Evolutionary conservation across 73 alveolate species (phyloP).

Genomic region (Paramecium sexaurelia): DNA sequence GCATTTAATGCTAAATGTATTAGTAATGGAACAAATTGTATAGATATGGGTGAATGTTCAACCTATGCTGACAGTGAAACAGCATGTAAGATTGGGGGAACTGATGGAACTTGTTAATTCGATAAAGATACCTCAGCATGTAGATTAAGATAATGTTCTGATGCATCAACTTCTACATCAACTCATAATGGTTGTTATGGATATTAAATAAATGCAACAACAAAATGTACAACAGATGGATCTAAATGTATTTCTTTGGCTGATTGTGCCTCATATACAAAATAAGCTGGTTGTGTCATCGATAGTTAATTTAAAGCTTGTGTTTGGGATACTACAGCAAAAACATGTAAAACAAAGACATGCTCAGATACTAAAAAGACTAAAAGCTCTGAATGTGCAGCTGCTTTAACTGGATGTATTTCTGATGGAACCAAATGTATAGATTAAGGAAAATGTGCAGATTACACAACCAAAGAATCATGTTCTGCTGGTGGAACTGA

Average conservation of each 20-base stretch:
- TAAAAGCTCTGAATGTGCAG: background rate
- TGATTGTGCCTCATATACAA: background rate
- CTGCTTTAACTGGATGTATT: background rate
- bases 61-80: background rate
- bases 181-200: conserved; percentile 41
- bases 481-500: conserved; percentile 31
- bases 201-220: background rate
- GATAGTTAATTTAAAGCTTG: background rate
- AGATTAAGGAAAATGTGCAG: background rate
- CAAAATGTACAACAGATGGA: conserved; percentile 26
- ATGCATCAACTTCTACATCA: background rate
- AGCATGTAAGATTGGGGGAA: conserved; percentile 26
- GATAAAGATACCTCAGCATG: background rate
- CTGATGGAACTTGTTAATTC: conserved; percentile 18
- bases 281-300: conserved; percentile 38
- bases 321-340: conserved; percentile 35
- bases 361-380: conserved; percentile 3
- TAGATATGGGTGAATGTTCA: background rate
- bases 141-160: conserved; percentile 39
- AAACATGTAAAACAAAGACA: background rate
- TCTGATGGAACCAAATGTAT: conserved; percentile 44
- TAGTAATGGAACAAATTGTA: conserved; percentile 12
- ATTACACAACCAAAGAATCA: background rate
- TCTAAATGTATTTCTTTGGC: conserved; percentile 3
- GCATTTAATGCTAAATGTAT: conserved; percentile 13